Evolutionary conservation across 1,284 basidiomycete species (phyloP), one percentile per base, ranked within the genome.

Genomic region (Leccinum fuscescens): DNA sequence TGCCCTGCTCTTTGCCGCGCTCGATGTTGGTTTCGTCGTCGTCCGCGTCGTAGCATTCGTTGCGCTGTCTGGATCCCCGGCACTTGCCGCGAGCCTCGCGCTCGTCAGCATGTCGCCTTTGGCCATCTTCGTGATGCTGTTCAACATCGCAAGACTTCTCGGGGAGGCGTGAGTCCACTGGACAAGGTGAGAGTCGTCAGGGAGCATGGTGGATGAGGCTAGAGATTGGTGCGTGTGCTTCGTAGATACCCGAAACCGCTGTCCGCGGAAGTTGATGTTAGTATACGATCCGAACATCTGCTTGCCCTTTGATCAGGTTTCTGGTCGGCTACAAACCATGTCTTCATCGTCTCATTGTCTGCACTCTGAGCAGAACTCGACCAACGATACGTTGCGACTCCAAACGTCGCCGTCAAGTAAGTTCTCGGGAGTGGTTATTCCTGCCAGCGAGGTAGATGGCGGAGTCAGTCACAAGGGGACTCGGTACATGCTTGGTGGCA

Each of bases 1-100:
- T 50, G 60, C 68, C 4, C 42, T 69, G 3, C 22, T 70, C 3
- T 54, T 73, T 46, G 60, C 46, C 0, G 4, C 65, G 22, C 69
- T 70, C 44, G 71, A 70, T 33, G 14, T 70, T 39, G 69, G 68
- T 2, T 57, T 44, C 17, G 14, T 67, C 42, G n/a, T 67, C 35
- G 59, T 72, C 14, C 69, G 61, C 42, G 11, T 70, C 14, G 49
- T 57, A 0, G 64, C 46, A 29, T 11, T 72, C 8, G 44, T 61
- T 44, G 49, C 49, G 1, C 37, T 72, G 39, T 67, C 64, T 3
- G 55, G 51, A 27, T 62, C 64, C 4, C 60, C 69, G 49, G 50
- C 24, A 1, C 54, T 73, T 17, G 62, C 66, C 2, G 29, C 51
- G 17, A 56, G 57, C 20, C 58, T 75, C 11, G 60, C 57, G 8